Base-by-base conservation (phyloP, 1,284 basidiomycete species). In the Pseudomicrostroma phylloplanum region DNA sequence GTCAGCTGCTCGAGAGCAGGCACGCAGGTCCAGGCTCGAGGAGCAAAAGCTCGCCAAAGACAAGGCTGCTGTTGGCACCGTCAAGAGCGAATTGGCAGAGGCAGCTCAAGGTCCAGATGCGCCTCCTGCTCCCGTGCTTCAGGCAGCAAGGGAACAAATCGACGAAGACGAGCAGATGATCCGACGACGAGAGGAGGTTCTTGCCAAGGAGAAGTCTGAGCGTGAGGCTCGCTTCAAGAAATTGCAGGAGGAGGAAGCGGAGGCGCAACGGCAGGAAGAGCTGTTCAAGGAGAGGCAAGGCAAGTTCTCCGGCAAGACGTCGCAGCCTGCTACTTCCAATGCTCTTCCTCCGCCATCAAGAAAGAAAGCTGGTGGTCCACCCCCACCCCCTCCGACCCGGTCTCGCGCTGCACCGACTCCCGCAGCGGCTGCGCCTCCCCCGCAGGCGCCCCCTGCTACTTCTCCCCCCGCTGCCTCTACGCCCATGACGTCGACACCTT, bases 1-100 rank as follows among this genome's bases (percentile, higher is more conserved):
- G 60, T 75, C 75, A 0, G 70, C 70, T 17, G 76, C 66, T 13
- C 69, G 77, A 36, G 77, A 78, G 60, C 74, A 78, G 53, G 73
- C 74, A 6, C 62, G 76, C 9, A 67, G 68, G 21, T 71, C 73
- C 12, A 67, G 77, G 1, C 66, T 79, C 30, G 76, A 78, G 46
- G 77, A 76, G 58, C 67, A 68, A 58, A 67, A 65, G 21, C 59
- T 76, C 3, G 67, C 66, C 56, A 67, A 61, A 49, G 71, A 74
- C 21, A 68, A 70, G 56, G 59, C 56, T 23, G 66, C 67, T 54
- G 55, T 73, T 30, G 57, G 59, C 39, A 70, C 68, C 1, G 70
- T 74, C 62, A 73, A 72, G 64, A 58, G 70, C 49, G 67, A 71
- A 63, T 59, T 72, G 59, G 66, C 68, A 19, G 64, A 65, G 56